These are phyloP conservation scores for Fomitopsis betulina DNA, from an alignment of 1,284 basidiomycete genomes.

Conservation along the genomic window DNA sequence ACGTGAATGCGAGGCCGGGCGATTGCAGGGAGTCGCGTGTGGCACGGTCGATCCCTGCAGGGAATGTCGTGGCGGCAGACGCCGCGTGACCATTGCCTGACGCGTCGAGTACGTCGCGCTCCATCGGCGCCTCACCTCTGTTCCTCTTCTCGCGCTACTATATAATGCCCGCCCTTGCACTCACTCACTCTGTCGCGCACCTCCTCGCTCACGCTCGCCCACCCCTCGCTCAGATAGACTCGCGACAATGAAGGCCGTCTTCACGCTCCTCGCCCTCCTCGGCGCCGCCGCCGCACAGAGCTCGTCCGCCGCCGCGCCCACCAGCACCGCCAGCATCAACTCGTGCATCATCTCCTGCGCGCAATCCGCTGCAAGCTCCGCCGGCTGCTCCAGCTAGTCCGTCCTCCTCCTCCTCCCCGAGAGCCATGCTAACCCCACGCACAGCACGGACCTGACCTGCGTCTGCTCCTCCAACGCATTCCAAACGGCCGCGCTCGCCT, in stretches of 20 bases:
- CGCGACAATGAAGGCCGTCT: neutral
- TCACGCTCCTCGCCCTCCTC: slow-evolving; percentile 8
- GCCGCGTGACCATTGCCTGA: slow-evolving; percentile 1
- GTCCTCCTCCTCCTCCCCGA: slow-evolving; percentile 2
- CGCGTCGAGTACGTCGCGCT: neutral
- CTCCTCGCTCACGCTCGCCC: neutral
- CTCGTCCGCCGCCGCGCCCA: slow-evolving; percentile 11
- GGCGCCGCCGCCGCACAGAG: slow-evolving; percentile 17
- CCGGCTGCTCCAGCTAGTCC: slow-evolving; percentile 18
- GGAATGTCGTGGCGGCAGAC: too few relatives aligned
- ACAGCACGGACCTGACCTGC: slow-evolving; percentile 23
- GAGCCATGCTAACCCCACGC: neutral
- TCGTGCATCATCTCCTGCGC: slow-evolving; percentile 19
- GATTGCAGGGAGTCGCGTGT: too few relatives aligned
- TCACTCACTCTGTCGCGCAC: neutral
- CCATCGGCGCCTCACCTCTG: neutral
- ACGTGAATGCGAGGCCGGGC: too few relatives aligned
- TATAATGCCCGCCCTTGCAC: neutral
- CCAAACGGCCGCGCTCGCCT: slow-evolving; percentile 17
- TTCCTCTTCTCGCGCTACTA: neutral
- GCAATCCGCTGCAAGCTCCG: slow-evolving; percentile 10
- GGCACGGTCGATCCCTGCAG: too few relatives aligned
- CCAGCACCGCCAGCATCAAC: slow-evolving; percentile 15
- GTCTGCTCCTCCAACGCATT: slow-evolving; percentile 23
- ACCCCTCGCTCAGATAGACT: too few relatives aligned